Evolutionary conservation across 257 asterid species (phyloP).

Genomic region (Lithospermum erythrorhizon): DNA sequence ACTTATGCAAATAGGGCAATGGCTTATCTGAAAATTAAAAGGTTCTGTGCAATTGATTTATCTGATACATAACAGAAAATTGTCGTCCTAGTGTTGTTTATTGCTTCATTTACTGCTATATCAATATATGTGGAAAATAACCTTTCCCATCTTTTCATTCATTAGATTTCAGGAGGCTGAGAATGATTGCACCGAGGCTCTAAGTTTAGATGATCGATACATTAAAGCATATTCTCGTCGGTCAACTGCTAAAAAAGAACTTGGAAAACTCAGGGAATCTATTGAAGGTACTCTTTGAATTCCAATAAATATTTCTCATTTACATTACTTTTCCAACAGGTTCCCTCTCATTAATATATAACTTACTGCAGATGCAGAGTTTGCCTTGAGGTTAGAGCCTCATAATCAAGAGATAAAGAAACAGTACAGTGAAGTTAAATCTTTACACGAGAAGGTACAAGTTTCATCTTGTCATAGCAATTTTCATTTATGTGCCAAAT

Average conservation of each 20-base stretch:
- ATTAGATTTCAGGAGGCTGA: slow-evolving; percentile 85
- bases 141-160: slow-evolving; percentile 10
- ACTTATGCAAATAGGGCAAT: slow-evolving; percentile 93
- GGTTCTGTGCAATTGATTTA: slow-evolving; percentile 26
- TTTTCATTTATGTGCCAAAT: not conserved
- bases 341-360: slow-evolving; percentile 21
- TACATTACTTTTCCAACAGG: slow-evolving; percentile 8
- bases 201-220: slow-evolving; percentile 82
- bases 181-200: slow-evolving; percentile 84
- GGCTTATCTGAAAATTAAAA: slow-evolving; percentile 79
- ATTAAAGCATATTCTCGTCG: slow-evolving; percentile 96
- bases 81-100: not conserved
- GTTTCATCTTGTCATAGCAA: not conserved
- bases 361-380: slow-evolving; percentile 63
- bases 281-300: slow-evolving; percentile 49
- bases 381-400: slow-evolving; percentile 86
- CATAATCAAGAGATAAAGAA: slow-evolving; percentile 87
- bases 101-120: not conserved
- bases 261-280: slow-evolving; percentile 79
- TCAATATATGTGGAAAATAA: not conserved
- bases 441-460: slow-evolving; percentile 62
- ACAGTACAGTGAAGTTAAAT: slow-evolving; percentile 66
- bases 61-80: not conserved
- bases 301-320: slow-evolving; percentile 4
- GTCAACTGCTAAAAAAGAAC: slow-evolving; percentile 86